These are phyloP conservation scores for Globisporangium cylindrosporum DNA, from an alignment of 352 stramenopile species.

Conservation along the genomic window DNA sequence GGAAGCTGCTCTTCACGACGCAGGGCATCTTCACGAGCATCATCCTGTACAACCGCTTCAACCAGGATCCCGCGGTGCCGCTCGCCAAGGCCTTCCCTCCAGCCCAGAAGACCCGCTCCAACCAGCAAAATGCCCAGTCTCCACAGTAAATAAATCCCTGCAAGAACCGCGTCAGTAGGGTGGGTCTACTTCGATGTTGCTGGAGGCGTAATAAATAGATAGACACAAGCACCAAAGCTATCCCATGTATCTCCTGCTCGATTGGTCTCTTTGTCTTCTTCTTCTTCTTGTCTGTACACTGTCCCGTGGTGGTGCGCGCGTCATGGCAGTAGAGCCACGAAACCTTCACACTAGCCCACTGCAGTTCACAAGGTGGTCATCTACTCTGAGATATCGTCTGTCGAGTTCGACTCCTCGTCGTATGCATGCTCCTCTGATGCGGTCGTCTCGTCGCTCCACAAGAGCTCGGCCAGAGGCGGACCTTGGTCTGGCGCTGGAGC, in stretches of 20 bases:
- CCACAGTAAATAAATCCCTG: neutral
- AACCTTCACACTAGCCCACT: neutral
- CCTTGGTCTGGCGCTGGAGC: constrained; percentile 5
- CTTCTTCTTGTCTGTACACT: neutral
- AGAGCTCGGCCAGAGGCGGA: neutral
- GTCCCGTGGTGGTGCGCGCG: neutral
- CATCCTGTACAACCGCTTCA: constrained; percentile 62
- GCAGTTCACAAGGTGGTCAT: neutral
- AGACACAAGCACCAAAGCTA: neutral
- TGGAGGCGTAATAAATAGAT: neutral
- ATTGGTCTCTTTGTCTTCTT: neutral
- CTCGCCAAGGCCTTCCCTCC: constrained; percentile 13
- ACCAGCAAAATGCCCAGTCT: neutral
- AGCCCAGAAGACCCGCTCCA: neutral
- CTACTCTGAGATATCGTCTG: neutral
- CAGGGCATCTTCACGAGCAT: constrained; percentile 67
- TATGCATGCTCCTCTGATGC: neutral
- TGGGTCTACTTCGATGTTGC: neutral
- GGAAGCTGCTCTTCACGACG: constrained; percentile 74
- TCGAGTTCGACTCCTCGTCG: neutral
- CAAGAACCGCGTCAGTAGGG: neutral
- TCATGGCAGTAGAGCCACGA: neutral
- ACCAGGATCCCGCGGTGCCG: constrained; percentile 18
- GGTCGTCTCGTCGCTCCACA: neutral
- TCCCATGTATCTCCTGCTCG: neutral